Base-by-base conservation (phyloP, 2,329 filamentous ascomycete genomes). In the Paraphaeosphaeria sporulosa region DNA sequence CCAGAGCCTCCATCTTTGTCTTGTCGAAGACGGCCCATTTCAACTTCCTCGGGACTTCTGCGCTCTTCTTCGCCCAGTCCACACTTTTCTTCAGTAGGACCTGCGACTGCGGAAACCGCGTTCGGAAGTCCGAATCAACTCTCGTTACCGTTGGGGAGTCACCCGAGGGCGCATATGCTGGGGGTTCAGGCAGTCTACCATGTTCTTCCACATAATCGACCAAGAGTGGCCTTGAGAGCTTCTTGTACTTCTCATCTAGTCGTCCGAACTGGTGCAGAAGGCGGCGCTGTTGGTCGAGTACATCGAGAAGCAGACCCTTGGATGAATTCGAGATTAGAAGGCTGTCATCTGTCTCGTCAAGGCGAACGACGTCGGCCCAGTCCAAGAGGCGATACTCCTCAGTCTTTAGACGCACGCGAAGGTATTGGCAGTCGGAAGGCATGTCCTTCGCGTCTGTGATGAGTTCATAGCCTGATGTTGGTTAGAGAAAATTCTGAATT, bases 331-430 rank as follows among this genome's bases (percentile, higher is more conserved):
- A 74, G 36, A 78, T 70, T 6, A 73, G 60, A 2, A 76, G 62
- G 1, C 65, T 62, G 5, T 78, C 72, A 46, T 76, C 73, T 25
- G 66, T 67, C 56, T 76, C 75, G 46, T 73, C 71, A 3, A 79
- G 63, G 4, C 67, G 60, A 2, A 77, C 71, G 8, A 74, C 65
- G 38, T 74, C 67, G 9, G 71, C 77, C 77, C 77, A 79, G 30
- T 79, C 69, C 12, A 79, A 57, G 9, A 79, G 66, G 23, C 77
- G 71, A n/a, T 74, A 68, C 57, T 79, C 71, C 55, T 79, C 77
- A 6, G 75, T 71, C 53, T 75, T 76, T 27, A 79, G 61, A 21
- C 75, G 74, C n/a, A 78, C 68, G 1, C 75, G 67, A 13, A 79
- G 64, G 51, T 73, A 69, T 49, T 78, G 69, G 52, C 65, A 76